These are phyloP conservation scores for Plasmodium coatneyi DNA, from an alignment of 169 alveolate genomes.

Conservation along the genomic window DNA sequence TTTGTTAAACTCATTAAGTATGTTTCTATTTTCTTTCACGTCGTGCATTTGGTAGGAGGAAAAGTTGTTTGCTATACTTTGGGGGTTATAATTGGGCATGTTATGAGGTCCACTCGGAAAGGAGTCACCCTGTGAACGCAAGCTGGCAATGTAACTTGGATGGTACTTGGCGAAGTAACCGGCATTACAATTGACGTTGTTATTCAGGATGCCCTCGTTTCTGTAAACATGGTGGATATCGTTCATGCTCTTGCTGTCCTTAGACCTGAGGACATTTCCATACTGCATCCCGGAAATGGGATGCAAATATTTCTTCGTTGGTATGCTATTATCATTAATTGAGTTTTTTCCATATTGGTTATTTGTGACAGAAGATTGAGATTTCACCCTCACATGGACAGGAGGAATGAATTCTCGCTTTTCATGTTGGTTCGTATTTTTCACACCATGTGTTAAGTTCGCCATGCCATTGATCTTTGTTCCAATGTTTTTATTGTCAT, in stretches of 20 bases:
- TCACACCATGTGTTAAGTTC: neutral
- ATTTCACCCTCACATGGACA: neutral
- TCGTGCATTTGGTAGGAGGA: neutral
- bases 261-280: neutral
- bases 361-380: neutral
- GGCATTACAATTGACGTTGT: neutral
- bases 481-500: slow-evolving; percentile 10
- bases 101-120: neutral
- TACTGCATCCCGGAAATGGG: neutral
- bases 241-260: neutral
- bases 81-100: neutral
- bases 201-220: neutral
- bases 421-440: slow-evolving; percentile 5
- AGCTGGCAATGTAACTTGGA: neutral
- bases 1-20: neutral
- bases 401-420: neutral
- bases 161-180: neutral
- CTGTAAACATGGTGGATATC: neutral
- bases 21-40: neutral
- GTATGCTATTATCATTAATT: slow-evolving; percentile 6
- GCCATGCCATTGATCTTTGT: neutral
- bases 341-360: neutral
- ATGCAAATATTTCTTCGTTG: slow-evolving; percentile 32
- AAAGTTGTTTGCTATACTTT: neutral
- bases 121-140: neutral